Conservation (phyloP, 805 yeast genomes). For the Candida mattraensis region DNA sequence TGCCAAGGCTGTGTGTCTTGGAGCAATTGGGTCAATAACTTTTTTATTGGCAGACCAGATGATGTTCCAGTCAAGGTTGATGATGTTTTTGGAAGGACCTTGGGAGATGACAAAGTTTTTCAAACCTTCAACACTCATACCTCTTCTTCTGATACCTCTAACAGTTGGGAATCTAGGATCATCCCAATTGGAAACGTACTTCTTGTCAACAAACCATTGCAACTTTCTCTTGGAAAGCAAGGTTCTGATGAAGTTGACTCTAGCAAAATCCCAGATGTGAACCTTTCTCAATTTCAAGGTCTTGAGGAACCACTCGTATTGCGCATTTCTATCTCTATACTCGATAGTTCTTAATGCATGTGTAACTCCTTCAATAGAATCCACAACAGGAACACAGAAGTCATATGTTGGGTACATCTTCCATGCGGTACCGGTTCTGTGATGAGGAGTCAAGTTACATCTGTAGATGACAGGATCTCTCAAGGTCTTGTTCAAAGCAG, state of each 20-base stretch:
- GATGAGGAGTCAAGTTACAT: conserved; percentile 96
- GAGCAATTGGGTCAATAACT: conserved; percentile 94
- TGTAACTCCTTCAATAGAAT: conserved; percentile 93
- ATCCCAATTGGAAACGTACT: conserved; percentile 90
- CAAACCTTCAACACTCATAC: conserved; percentile 98
- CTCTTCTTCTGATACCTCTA: conserved; percentile 98
- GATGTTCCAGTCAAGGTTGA: conserved; percentile 95
- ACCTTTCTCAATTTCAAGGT: conserved; percentile 85
- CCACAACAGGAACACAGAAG: conserved; percentile 97
- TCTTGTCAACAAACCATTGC: conserved; percentile 98
- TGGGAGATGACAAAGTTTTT: conserved; percentile 90
- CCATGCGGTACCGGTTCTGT: conserved; percentile 91
- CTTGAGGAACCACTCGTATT: conserved; percentile 93
- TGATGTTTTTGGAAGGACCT: conserved; percentile 97
- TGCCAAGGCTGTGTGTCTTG: conserved; percentile 86
- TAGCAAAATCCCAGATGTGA: conserved; percentile 96
- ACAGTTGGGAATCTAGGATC: conserved; percentile 99
- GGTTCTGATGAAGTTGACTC: conserved; percentile 96
- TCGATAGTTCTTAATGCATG: conserved; percentile 98
- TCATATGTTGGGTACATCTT: conserved; percentile 98
- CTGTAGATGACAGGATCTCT: conserved; percentile 99
- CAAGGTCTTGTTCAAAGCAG: conserved; percentile 87
- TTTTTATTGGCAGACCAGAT: conserved; percentile 98
- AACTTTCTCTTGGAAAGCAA: conserved; percentile 94
- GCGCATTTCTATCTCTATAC: conserved; percentile 98